Conservation (phyloP, 345 rosid species). For the Aurinia saxatilis region DNA sequence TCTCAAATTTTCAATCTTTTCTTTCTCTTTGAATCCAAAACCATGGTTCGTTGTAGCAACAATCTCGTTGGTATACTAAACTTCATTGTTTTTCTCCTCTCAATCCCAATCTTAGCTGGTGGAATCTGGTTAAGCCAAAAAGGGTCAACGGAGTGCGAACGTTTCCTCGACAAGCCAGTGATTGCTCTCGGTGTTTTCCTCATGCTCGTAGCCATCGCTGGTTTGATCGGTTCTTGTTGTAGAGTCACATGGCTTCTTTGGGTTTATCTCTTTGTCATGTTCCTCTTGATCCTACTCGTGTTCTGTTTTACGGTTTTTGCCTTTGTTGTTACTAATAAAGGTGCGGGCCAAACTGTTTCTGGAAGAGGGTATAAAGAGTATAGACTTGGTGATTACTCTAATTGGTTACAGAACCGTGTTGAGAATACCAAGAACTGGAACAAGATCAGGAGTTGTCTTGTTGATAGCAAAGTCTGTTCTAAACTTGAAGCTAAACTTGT, state of each 20-base stretch:
- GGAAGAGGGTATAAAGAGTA: conserved; percentile 80
- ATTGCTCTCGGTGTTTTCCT: conserved; percentile 75
- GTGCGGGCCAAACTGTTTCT: conserved; percentile 58
- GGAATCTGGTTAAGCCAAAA: conserved; percentile 77
- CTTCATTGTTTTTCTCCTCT: conserved; percentile 62
- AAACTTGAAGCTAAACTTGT: conserved; percentile 32
- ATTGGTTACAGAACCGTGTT: conserved; percentile 76
- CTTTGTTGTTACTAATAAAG: conserved; percentile 85
- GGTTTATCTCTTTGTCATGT: conserved; percentile 80
- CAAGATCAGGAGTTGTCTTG: conserved; percentile 70
- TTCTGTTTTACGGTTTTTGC: conserved; percentile 74
- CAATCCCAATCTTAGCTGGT: conserved; percentile 70
- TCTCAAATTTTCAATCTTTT: neutral
- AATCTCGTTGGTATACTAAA: conserved; percentile 74
- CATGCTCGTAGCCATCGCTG: conserved; percentile 72
- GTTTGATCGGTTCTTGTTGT: conserved; percentile 83
- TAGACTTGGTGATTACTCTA: conserved; percentile 62
- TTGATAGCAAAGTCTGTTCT: conserved; percentile 55
- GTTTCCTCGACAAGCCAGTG: conserved; percentile 70
- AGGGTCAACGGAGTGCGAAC: conserved; percentile 73
- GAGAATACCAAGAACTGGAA: conserved; percentile 50
- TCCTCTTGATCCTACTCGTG: conserved; percentile 59
- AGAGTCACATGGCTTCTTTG: conserved; percentile 84
- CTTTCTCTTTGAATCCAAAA: neutral
- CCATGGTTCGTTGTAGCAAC: conserved; percentile 61